phyloP scores from a whole-genome alignment of 2,329 filamentous ascomycete species.

The Alternaria panax region DNA sequence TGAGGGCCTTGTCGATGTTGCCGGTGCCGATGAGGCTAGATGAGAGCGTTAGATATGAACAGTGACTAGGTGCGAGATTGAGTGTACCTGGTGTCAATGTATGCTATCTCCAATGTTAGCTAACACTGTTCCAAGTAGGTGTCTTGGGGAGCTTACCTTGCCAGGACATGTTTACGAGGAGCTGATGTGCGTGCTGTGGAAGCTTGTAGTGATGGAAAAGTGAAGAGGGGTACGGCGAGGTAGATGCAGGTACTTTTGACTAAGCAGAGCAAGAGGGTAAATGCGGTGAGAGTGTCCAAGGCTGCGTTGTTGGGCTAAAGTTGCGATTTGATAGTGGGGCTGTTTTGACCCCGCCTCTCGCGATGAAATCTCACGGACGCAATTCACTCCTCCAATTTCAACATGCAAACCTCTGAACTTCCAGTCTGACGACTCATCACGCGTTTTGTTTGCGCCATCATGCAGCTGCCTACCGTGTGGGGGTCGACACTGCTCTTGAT shows the following conservation, averaged over 20 bases:
- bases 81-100: slow-evolving; percentile 52
- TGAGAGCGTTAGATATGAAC: slow-evolving; percentile 22
- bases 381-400: slow-evolving; percentile 8
- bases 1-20: slow-evolving; percentile 59
- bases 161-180: slow-evolving; percentile 52
- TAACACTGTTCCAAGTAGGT: slow-evolving; percentile 14
- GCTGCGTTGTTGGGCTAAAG: slow-evolving; percentile 25
- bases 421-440: slow-evolving; percentile 2
- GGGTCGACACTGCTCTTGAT: slow-evolving; percentile 13
- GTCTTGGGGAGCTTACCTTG: slow-evolving; percentile 45
- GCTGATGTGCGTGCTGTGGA: slow-evolving; percentile 33
- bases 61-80: background rate
- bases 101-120: slow-evolving; percentile 46
- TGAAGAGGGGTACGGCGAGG: slow-evolving; percentile 21
- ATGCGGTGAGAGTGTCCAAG: slow-evolving; percentile 36
- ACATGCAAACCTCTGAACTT: background rate
- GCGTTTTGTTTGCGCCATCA: slow-evolving; percentile 38
- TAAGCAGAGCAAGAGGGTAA: slow-evolving; percentile 30
- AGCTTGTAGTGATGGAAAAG: slow-evolving; percentile 27
- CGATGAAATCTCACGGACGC: slow-evolving; percentile 10
- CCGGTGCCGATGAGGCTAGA: slow-evolving; percentile 53
- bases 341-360: slow-evolving; percentile 20
- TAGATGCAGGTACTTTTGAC: slow-evolving; percentile 33
- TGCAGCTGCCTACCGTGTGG: slow-evolving; percentile 23
- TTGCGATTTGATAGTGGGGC: slow-evolving; percentile 28